phyloP scores from a whole-genome alignment of 1,284 basidiomycete species.

The Moesziomyces antarcticus region DNA sequence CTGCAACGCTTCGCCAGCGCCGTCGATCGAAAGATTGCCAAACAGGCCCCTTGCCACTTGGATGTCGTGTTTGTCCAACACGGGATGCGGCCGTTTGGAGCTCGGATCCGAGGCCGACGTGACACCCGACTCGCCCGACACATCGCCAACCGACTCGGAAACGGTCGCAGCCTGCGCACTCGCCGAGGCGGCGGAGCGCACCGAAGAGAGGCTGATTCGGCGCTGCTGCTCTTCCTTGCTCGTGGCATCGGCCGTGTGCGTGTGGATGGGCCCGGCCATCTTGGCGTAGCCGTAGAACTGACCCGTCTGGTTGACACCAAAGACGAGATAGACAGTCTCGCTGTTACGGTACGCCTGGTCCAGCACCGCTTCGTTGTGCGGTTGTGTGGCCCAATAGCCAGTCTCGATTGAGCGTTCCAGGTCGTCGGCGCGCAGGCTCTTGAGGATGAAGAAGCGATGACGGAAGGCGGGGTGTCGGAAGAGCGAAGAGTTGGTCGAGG shows the following conservation, averaged over 20 bases:
- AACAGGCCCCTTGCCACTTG: slow-evolving; percentile 23
- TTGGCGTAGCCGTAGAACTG: slow-evolving; percentile 67
- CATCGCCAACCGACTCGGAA: slow-evolving; percentile 25
- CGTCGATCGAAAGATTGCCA: slow-evolving; percentile 13
- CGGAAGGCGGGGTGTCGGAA: slow-evolving; percentile 81
- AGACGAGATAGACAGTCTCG: slow-evolving; percentile 85
- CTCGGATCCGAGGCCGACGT: slow-evolving; percentile 1
- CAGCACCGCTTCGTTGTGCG: slow-evolving; percentile 80
- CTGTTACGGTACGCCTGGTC: slow-evolving; percentile 91
- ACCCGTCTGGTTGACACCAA: slow-evolving; percentile 89
- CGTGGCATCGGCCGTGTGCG: slow-evolving; percentile 23
- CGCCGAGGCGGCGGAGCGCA: slow-evolving; percentile 20
- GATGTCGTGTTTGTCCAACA: slow-evolving; percentile 29
- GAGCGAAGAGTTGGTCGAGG: slow-evolving; percentile 72
- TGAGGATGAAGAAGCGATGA: slow-evolving; percentile 89
- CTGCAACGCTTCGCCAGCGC: neutral
- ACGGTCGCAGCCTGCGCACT: slow-evolving; percentile 11
- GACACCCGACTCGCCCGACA: slow-evolving; percentile 1
- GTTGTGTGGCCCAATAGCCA: slow-evolving; percentile 90
- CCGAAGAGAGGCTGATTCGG: slow-evolving; percentile 25
- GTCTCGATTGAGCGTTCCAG: slow-evolving; percentile 84
- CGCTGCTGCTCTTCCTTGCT: slow-evolving; percentile 34
- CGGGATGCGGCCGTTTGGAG: slow-evolving; percentile 14
- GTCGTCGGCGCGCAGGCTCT: slow-evolving; percentile 79
- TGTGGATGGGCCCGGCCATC: slow-evolving; percentile 62